Evolutionary conservation across 1,284 basidiomycete genomes (phyloP).

Genomic region (Apiotrichum sp.): DNA sequence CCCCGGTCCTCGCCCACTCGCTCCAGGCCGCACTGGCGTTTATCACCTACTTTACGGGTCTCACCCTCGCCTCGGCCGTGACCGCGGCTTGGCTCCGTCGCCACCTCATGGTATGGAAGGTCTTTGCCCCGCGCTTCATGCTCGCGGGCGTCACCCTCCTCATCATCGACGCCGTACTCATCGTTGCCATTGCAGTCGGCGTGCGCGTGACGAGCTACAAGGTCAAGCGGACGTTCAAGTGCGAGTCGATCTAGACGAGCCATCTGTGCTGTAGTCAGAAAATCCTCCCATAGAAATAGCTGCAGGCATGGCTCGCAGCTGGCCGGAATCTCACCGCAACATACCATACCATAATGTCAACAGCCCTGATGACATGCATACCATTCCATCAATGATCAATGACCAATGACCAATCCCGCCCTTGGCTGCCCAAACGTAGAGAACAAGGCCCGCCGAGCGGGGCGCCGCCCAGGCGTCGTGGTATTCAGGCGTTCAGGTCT

Average conservation of each 20-base stretch:
- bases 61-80: slow-evolving; percentile 65
- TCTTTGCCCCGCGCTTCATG: slow-evolving; percentile 95
- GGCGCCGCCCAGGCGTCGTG: too few species aligned
- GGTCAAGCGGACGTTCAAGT: slow-evolving; percentile 45
- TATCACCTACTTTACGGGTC: slow-evolving; percentile 61
- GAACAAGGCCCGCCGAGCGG: too few species aligned
- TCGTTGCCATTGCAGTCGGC: slow-evolving; percentile 46
- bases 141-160: slow-evolving; percentile 54
- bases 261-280: not conserved
- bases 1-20: slow-evolving; percentile 45
- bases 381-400: too few species aligned
- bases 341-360: too few species aligned
- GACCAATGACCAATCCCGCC: too few species aligned
- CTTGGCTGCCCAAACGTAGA: too few species aligned
- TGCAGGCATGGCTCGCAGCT: too few species aligned
- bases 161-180: slow-evolving; percentile 47
- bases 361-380: too few species aligned
- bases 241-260: slow-evolving; percentile 21
- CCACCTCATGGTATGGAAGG: slow-evolving; percentile 99
- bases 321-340: too few species aligned
- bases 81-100: slow-evolving; percentile 72
- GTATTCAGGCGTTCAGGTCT: too few species aligned
- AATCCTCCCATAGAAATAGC: too few species aligned
- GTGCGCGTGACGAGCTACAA: slow-evolving; percentile 39
- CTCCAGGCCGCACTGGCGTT: slow-evolving; percentile 57